Evolutionary conservation across 148 eudicot genomes (phyloP), one percentile per base, ranked within the genome.

Genomic region (Suaeda aralocaspica): DNA sequence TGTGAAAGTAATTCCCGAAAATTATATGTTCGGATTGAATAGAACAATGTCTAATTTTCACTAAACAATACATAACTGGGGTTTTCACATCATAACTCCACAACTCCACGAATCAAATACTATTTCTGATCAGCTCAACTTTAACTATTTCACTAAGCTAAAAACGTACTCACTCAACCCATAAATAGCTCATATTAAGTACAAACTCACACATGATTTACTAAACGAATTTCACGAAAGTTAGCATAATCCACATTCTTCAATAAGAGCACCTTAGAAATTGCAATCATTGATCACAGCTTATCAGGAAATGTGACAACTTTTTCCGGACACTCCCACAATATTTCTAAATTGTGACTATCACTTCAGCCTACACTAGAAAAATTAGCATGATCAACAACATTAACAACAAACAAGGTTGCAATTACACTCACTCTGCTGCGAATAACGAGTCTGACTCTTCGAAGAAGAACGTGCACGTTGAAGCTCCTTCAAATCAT

Each of bases 401-500:
- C 8, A 4, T 36, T 36, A 36, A 36, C 19, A 49, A 19, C 53
- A 18, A 46, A 13, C 19, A 26, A 5, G 42, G 24, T 65, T 4
- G 68, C n/a, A 59, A 6, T 51, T 26, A 53, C 45, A 79, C 89
- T 83, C 72, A 85, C 95, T 80, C 66, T 79, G 85, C 71, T 81
- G 98, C 16, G 98, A 84, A 77, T 72, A 72, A 26, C 91, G 92
- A 60, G 83, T 68, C 31, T 86, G 86, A 67, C 67, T 77, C 58
- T 84, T 75, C 36, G 82, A 67, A 1, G 89, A 74, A 72, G 91
- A 45, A 10, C 96, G 93, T 62, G 83, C 55, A 25, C 96, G 82
- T 79, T 91, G 99, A 72, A 89, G 89, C 82, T 91, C 99, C 82
- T 82, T 87, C 86, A 94, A 71, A 59, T 91, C 99, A 76, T 91